Conservation (phyloP, 257 asterid species). For the Solanum pennellii region DNA sequence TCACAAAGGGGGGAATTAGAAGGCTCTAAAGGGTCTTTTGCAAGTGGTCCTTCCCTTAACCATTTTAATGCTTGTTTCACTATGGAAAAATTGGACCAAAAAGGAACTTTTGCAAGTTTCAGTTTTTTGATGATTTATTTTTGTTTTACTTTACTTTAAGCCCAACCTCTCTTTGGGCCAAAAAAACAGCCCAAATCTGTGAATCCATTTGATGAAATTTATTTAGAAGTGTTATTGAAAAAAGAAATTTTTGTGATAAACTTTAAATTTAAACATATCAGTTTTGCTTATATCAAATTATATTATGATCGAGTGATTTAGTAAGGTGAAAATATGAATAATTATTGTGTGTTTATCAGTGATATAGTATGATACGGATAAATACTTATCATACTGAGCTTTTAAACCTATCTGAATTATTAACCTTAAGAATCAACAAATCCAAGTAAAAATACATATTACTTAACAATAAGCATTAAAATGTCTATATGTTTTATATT, state of each 20-base stretch:
- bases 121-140: no score
- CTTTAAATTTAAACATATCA: background rate
- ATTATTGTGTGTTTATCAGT: background rate
- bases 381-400: background rate
- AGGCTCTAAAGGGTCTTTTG: background rate
- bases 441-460: background rate
- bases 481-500: background rate
- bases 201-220: background rate
- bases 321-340: background rate
- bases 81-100: background rate
- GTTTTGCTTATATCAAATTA: background rate
- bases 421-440: background rate
- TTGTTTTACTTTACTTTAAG: background rate
- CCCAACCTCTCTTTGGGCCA: background rate
- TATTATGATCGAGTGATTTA: background rate
- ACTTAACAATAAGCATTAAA: background rate
- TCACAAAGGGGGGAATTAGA: background rate
- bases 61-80: background rate
- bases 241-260: background rate
- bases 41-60: background rate
- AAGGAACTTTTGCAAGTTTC: background rate
- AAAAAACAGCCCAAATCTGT: background rate
- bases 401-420: background rate
- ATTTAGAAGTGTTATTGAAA: background rate
- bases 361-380: background rate